phyloP scores from a whole-genome alignment of 202 grass and related monocot genomes.

The Schoenoplectus tabernaemontani region DNA sequence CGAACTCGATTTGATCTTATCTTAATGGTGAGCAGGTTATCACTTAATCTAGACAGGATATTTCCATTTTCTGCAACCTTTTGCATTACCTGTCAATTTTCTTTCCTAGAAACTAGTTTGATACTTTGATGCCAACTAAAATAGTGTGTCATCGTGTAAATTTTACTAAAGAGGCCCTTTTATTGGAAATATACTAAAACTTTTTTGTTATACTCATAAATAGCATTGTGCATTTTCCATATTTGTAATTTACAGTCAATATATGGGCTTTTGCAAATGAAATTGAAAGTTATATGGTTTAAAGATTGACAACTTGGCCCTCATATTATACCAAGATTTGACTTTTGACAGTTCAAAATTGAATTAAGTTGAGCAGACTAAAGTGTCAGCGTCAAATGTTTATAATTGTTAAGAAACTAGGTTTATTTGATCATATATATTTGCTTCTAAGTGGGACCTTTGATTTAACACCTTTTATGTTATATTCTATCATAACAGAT shows the following conservation, averaged over 20 bases:
- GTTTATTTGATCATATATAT: not conserved
- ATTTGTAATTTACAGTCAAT: not conserved
- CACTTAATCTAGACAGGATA: not conserved
- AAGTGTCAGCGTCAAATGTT: not conserved
- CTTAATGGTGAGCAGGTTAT: constrained; percentile 53
- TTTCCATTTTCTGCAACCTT: not conserved
- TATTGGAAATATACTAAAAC: not conserved
- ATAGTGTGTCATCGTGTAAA: too few species aligned
- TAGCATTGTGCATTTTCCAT: not conserved
- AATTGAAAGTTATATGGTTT: not conserved
- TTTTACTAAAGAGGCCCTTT: too few species aligned
- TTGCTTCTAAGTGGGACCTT: not conserved
- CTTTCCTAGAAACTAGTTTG: not conserved
- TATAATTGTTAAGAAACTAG: not conserved
- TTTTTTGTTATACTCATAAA: not conserved
- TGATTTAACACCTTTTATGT: not conserved
- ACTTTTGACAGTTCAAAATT: not conserved
- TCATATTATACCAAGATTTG: not conserved
- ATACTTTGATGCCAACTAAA: too few species aligned
- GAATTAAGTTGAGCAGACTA: not conserved
- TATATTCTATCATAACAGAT: not conserved
- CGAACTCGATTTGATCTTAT: constrained; percentile 62
- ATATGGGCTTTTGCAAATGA: not conserved
- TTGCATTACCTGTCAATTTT: not conserved
- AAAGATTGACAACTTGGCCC: not conserved